Evolutionary conservation across 495 filamentous ascomycete genomes (phyloP).

Genomic region (Penicillium pulvis): DNA sequence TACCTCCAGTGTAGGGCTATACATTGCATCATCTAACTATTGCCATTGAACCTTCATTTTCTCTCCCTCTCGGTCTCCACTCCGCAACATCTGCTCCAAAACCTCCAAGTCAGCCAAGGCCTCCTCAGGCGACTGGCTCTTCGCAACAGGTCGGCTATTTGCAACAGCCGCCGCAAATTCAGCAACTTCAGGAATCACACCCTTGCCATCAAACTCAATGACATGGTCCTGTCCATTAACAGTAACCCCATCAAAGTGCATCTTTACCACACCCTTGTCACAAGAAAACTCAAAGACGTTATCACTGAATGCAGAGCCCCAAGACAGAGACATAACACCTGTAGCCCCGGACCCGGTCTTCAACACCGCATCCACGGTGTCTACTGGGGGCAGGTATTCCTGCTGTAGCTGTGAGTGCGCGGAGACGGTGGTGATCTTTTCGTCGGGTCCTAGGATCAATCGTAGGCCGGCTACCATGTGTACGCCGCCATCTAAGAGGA

Average conservation of each 20-base stretch:
- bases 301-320: slow-evolving; percentile 64
- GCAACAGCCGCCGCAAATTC: slow-evolving; percentile 64
- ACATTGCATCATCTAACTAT: not conserved
- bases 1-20: not conserved
- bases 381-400: slow-evolving; percentile 69
- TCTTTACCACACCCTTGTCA: slow-evolving; percentile 51
- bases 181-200: slow-evolving; percentile 66
- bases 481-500: slow-evolving; percentile 76
- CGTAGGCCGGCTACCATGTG: slow-evolving; percentile 68
- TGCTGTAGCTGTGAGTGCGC: slow-evolving; percentile 62
- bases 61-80: slow-evolving; percentile 60
- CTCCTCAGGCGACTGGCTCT: slow-evolving; percentile 62
- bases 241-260: slow-evolving; percentile 56
- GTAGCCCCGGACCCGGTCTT: slow-evolving; percentile 62
- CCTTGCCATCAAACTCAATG: slow-evolving; percentile 56
- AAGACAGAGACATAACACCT: slow-evolving; percentile 62
- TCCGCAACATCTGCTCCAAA: slow-evolving; percentile 64
- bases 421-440: slow-evolving; percentile 48
- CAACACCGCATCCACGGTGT: slow-evolving; percentile 68
- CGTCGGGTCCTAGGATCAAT: slow-evolving; percentile 55
- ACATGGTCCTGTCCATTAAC: slow-evolving; percentile 55
- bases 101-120: slow-evolving; percentile 72
- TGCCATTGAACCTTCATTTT: slow-evolving; percentile 35
- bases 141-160: slow-evolving; percentile 46
- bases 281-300: slow-evolving; percentile 55